Percentiles rank a stretch among this genome's conserved stretches.
phyloP scores from a whole-genome alignment of 768 basidiomycete species.

The Clitopilus passeckerianus region DNA sequence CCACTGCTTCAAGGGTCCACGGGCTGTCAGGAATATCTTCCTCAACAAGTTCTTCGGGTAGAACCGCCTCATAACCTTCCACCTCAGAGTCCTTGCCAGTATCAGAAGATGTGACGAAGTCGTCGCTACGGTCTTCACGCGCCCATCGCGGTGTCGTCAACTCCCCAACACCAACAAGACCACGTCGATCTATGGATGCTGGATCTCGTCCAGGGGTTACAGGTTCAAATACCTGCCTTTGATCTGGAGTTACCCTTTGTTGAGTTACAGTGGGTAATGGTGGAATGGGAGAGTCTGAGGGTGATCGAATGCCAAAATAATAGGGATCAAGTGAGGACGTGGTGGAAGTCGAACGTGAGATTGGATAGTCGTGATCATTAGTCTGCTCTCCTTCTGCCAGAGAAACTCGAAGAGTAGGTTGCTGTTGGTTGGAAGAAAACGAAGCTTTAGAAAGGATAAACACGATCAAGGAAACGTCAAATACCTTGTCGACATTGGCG shows the following conservation, averaged over 20 bases:
- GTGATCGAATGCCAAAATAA: conserved; percentile 73
- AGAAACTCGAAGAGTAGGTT: conserved; percentile 30
- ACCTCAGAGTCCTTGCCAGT: conserved; percentile 15
- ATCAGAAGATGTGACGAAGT: conserved; percentile 22
- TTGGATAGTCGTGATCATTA: conserved; percentile 39
- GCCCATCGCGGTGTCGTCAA: conserved; percentile 95
- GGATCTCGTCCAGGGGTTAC: conserved; percentile 75
- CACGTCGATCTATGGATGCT: conserved; percentile 76
- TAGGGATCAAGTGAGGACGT: conserved; percentile 86
- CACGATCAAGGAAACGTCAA: conserved; percentile 12
- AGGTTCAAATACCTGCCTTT: conserved; percentile 43
- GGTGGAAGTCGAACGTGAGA: conserved; percentile 67
- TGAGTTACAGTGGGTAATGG: conserved; percentile 40
- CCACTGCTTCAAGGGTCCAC: conserved; percentile 86
- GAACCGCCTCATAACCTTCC: conserved; percentile 38
- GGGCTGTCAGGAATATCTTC: conserved; percentile 74
- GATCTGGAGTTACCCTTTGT: conserved; percentile 60
- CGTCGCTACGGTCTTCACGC: conserved; percentile 39
- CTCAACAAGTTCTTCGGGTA: conserved; percentile 26
- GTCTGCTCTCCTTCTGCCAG: conserved; percentile 30
- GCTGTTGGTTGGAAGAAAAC: conserved; percentile 7
- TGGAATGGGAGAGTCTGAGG: conserved; percentile 60
- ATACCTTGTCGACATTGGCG: conserved; percentile 27
- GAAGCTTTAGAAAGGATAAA: conserved; percentile 11
- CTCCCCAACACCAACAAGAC: conserved; percentile 92